Base-by-base conservation (phyloP, 768 basidiomycete genomes). In the Lactarius pseudohatsudake region DNA sequence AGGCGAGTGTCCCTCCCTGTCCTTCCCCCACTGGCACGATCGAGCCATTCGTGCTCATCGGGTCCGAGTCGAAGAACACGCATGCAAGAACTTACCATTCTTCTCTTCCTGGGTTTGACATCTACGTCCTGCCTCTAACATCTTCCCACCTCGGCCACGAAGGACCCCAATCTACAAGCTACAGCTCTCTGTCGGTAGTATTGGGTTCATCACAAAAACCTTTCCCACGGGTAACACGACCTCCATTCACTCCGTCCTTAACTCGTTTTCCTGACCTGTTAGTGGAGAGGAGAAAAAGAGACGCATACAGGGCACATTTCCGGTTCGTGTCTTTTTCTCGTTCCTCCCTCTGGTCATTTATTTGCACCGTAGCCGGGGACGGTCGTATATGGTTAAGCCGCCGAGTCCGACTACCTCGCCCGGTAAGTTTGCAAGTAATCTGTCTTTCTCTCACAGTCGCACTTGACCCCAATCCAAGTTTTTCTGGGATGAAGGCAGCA, bases 401-500 rank as follows among this genome's bases (percentile, higher is more conserved):
- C 11, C 1, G 22, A 22, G 11, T 4, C 11, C 47, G 45, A 47
- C 10, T 47, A 26, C 6, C 22, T 50, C 22, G 15, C 22, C 22
- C 9, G 22, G 11, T 22, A 13, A 47, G n/a, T 22, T 11, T 22
- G 2, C 47, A 4, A 15, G 13, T 15, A 43, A 53, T 28, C 4
- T 20, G 8, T 45, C 7, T 18, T 36, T 41, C 30, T n/a, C n/a
- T n/a, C n/a, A n/a, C n/a, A n/a, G n/a, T 43, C 56, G 1, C 32
- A 26, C 26, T 1, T 26, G 26, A 26, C 26, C 36, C 47, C 13
- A 43, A 20, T 41, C 66, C 54, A 59, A 94, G 92, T 72, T 98
- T 90, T 87, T 97, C 96, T 20, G 96, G 96, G 2, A 94, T 98
- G n/a, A n/a, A n/a, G n/a, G 85, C 86, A 13, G 86, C 86, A 65